phyloP scores from a whole-genome alignment of 768 basidiomycete species.

The Psilocybe sp. region DNA sequence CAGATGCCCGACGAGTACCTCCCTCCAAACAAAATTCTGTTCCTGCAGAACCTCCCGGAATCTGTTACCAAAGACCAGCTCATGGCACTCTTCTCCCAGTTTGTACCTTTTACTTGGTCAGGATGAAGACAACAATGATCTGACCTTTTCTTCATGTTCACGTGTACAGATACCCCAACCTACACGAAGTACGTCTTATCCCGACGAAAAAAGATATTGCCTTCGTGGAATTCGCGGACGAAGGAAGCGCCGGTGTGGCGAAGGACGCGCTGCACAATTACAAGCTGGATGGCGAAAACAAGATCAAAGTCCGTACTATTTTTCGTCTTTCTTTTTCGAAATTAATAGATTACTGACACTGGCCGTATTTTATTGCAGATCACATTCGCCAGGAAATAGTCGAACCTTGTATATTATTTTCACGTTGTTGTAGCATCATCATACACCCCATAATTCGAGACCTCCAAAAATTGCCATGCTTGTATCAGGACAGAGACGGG shows the following conservation, averaged over 20 bases:
- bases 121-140: no score
- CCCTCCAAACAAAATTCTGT: conserved; percentile 98
- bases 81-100: conserved; percentile 90
- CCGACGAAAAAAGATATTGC: conserved; percentile 97
- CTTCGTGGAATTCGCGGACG: conserved; percentile 97
- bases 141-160: neutral
- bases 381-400: conserved; percentile 71
- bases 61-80: conserved; percentile 91
- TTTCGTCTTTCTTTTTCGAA: conserved; percentile 1
- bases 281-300: conserved; percentile 95
- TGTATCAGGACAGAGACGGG: neutral
- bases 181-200: conserved; percentile 97
- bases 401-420: conserved; percentile 10
- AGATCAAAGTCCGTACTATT: conserved; percentile 77
- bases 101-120: conserved; percentile 23
- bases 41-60: conserved; percentile 95
- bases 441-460: conserved; percentile 7
- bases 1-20: conserved; percentile 99
- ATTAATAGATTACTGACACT: neutral
- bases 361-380: conserved; percentile 38
- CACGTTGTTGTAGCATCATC: conserved; percentile 13
- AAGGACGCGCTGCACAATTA: conserved; percentile 97
- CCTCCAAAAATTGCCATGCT: neutral
- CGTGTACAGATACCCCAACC: conserved; percentile 76
- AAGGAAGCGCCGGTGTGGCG: conserved; percentile 83